A percentile compares a stretch with the other conserved stretches of the same genome.
Evolutionary conservation across 257 asterid species (phyloP).

Genomic region (Salvia miltiorrhiza): DNA sequence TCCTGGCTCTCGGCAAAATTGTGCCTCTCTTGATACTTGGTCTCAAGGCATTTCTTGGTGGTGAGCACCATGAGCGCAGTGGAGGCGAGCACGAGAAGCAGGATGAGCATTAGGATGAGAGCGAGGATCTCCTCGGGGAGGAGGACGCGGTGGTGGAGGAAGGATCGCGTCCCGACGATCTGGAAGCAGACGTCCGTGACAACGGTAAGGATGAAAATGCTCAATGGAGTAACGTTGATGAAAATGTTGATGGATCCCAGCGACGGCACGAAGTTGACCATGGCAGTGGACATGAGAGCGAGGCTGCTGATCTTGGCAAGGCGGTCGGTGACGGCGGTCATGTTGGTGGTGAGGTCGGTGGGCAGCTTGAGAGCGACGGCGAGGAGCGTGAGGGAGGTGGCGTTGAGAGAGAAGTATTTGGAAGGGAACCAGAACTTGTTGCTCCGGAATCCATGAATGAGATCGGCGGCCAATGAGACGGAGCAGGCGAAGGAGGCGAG

Average conservation of each 20-base stretch:
- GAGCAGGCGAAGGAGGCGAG: too few species aligned
- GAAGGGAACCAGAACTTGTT: too few species aligned
- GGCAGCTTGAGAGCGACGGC: slow-evolving; percentile 37
- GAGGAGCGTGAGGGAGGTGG: slow-evolving; percentile 27
- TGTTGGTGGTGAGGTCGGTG: slow-evolving; percentile 31
- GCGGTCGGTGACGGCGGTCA: slow-evolving; percentile 27
- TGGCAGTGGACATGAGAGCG: slow-evolving; percentile 34
- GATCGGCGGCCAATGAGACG: too few species aligned
- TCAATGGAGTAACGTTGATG: slow-evolving; percentile 27
- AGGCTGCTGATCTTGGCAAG: slow-evolving; percentile 47
- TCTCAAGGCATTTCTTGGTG: slow-evolving; percentile 33
- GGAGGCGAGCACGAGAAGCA: slow-evolving; percentile 27
- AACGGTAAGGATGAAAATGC: slow-evolving; percentile 29
- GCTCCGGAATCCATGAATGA: too few species aligned
- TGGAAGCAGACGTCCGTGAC: too few species aligned
- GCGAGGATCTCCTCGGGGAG: slow-evolving; percentile 23
- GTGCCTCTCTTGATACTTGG: slow-evolving; percentile 32
- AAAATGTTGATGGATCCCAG: slow-evolving; percentile 35
- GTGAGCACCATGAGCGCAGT: slow-evolving; percentile 30
- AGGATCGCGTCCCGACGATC: too few species aligned
- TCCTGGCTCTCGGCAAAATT: too few species aligned
- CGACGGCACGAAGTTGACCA: slow-evolving; percentile 38
- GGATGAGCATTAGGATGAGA: slow-evolving; percentile 17
- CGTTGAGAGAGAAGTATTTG: too few species aligned
- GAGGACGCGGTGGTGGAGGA: too few species aligned